Percentiles rank a stretch among this genome's conserved stretches.
phyloP scores from a whole-genome alignment of 352 stramenopile species.

The Halophytophthora batemanensis region DNA sequence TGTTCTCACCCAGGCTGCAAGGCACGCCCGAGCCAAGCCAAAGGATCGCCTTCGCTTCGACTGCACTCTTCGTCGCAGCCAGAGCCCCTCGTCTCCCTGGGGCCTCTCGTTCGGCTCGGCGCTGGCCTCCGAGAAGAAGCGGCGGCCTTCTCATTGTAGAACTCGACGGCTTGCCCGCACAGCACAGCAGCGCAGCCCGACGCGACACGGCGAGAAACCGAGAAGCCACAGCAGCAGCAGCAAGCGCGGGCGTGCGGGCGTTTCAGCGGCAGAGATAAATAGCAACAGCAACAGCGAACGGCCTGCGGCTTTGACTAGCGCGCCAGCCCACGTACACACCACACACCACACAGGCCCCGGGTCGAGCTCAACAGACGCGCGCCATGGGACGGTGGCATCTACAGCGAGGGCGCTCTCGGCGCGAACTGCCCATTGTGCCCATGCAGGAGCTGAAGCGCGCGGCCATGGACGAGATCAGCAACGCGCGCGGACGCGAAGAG shows the following conservation, averaged over 20 bases:
- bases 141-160: conserved; percentile 29
- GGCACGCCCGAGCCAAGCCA: too few species aligned
- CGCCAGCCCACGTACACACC: background rate
- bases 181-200: too few species aligned
- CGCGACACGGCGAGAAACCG: too few species aligned
- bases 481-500: conserved; percentile 59
- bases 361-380: background rate
- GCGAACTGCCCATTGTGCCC: conserved; percentile 40
- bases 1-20: too few species aligned
- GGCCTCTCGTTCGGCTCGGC: conserved; percentile 13
- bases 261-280: background rate
- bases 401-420: conserved; percentile 32
- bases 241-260: too few species aligned
- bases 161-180: conserved; percentile 13
- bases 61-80: too few species aligned
- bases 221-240: too few species aligned
- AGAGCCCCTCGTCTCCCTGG: background rate
- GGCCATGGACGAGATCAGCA: conserved; percentile 61
- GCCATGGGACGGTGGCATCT: conserved; percentile 32
- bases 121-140: conserved; percentile 18
- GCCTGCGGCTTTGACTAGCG: too few species aligned
- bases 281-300: background rate
- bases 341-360: background rate
- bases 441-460: conserved; percentile 67
- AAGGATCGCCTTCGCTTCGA: too few species aligned